A percentile compares a stretch with the other conserved stretches of the same genome.
Evolutionary conservation across 129 eudicot genomes (phyloP).

Genomic region (Smallanthus sonchifolius): DNA sequence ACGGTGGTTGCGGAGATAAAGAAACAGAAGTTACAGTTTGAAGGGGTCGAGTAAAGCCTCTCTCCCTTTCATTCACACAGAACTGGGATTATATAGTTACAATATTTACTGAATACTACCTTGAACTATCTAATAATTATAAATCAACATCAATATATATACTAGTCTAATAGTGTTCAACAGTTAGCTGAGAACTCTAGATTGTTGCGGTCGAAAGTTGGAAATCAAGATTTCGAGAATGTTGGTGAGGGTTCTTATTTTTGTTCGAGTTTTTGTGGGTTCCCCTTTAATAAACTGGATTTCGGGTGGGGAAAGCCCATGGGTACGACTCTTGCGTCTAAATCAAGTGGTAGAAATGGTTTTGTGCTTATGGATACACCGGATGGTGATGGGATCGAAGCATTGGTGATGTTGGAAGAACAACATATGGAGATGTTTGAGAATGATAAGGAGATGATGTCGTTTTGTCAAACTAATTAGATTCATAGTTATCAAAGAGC

Average conservation of each 20-base stretch:
- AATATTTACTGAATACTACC: no score
- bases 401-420: not conserved
- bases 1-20: not conserved
- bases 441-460: not conserved
- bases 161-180: not conserved
- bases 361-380: not conserved
- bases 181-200: not conserved
- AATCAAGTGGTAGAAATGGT: not conserved
- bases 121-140: no score
- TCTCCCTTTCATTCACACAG: no score
- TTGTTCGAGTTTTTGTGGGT: not conserved
- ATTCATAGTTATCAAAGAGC: no score
- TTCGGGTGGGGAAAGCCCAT: constrained; percentile 3
- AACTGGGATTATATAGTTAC: no score
- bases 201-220: not conserved
- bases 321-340: not conserved
- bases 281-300: not conserved
- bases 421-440: not conserved
- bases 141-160: no score
- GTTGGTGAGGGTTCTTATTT: not conserved
- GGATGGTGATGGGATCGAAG: constrained; percentile 1
- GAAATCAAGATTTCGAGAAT: not conserved
- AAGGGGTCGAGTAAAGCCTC: not conserved
- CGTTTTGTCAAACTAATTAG: not conserved
- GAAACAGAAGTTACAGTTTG: not conserved